phyloP scores from a whole-genome alignment of 23 red algal genomes.

The Gracilariopsis chorda region DNA sequence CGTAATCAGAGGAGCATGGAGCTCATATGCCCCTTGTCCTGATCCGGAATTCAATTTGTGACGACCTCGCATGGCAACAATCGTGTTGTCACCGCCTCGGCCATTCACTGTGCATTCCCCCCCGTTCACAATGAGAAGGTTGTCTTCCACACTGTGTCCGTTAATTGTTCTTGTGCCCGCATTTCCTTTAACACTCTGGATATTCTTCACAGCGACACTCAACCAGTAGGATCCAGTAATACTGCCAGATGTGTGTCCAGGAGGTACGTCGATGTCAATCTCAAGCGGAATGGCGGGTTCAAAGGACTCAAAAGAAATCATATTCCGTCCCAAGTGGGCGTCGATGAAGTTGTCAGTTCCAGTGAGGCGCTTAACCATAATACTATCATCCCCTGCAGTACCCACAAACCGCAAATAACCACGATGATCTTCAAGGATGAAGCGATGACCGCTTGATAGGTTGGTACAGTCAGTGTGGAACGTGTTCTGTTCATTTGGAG shows the following conservation, averaged over 20 bases:
- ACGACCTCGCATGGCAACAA: conserved; percentile 2
- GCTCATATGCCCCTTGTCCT: neutral
- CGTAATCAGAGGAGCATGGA: neutral
- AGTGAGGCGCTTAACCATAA: neutral
- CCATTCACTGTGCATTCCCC: neutral
- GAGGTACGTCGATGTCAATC: neutral
- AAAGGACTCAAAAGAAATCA: neutral
- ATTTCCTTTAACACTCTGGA: neutral
- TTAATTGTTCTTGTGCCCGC: neutral
- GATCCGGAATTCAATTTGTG: neutral
- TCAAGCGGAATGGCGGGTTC: neutral
- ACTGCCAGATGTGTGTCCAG: neutral
- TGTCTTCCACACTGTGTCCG: neutral
- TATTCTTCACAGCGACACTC: neutral
- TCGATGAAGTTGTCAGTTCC: neutral
- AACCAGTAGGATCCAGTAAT: neutral
- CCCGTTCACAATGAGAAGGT: neutral
- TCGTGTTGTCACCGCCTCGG: neutral
- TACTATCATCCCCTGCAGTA: neutral
- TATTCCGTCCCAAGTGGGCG: neutral
- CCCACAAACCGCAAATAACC: neutral
- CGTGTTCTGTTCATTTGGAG: neutral
- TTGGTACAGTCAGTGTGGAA: neutral
- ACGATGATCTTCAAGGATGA: neutral
- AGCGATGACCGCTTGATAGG: neutral